Base-by-base conservation (phyloP, 2,329 filamentous ascomycete genomes). In the Gyromitra esculenta region DNA sequence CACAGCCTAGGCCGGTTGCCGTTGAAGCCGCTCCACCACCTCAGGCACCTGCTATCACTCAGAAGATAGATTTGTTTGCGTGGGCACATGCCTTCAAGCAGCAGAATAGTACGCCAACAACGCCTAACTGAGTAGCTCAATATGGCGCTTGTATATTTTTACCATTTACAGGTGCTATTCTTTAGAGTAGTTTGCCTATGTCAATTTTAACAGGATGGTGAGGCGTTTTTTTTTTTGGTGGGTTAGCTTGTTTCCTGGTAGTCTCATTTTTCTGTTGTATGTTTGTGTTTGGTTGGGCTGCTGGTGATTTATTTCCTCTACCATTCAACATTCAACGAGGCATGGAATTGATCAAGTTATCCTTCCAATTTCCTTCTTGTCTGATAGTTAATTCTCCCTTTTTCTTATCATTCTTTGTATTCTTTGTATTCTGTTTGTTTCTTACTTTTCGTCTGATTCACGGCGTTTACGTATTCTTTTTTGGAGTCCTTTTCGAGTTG, bases 81-180 rank as follows among this genome's bases (percentile, higher is more conserved):
- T 79, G 78, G 78, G 72, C 78, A 52, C 78, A 79, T 72, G 76
- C 77, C 15, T 79, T 78, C 56, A 79, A 78, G 50, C 66, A 69
- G 25, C 73, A 67, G 45, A 71, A 31, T 4, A 31, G 52, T 39
- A 60, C 68, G 21, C 66, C 75, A 43, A 67, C 72, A 39, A 74
- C 75, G 11, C 64, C 75, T 9, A 77, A 64, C 45, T 77, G 41
- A 63, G 37, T 18, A 65, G 9, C 21, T 35, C 6, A 41, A 9
- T 48, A 25, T 25, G n/a, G 31, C 35, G 8, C 37, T 43, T 76
- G 54, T 73, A 67, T 52, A 52, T 69, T 56, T 39, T 60, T 71
- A 25, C 48, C 54, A 59, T 70, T 52, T 71, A 65, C 50, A 37
- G 45, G 37, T 50, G 52, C 50, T 59, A 45, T 56, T 52, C 50